Evolutionary conservation across 768 basidiomycete species (phyloP).

Genomic region (Hortiboletus campestris): DNA sequence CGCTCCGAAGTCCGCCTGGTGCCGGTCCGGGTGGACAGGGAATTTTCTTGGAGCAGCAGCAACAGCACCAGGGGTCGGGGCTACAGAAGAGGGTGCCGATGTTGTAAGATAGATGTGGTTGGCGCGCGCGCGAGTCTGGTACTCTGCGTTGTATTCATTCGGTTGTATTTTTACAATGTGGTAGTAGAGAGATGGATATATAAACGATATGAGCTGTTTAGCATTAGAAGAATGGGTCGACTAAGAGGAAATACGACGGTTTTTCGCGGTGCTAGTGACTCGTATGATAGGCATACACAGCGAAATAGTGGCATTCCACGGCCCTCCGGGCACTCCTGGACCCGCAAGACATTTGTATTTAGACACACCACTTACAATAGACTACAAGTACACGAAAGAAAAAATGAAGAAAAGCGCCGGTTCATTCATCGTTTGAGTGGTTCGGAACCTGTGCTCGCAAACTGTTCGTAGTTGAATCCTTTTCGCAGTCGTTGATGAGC

Average conservation of each 20-base stretch:
- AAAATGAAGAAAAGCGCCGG: too few relatives aligned
- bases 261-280: too few relatives aligned
- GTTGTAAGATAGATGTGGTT: constrained; percentile 11
- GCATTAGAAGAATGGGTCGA: background rate
- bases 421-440: too few relatives aligned
- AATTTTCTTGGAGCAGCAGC: constrained; percentile 41
- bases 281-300: too few relatives aligned
- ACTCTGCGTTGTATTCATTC: constrained; percentile 1
- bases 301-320: too few relatives aligned
- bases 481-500: too few relatives aligned
- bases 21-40: constrained; percentile 30
- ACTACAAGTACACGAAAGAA: too few relatives aligned
- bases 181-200: background rate
- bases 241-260: background rate
- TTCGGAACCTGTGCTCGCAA: too few relatives aligned
- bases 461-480: too few relatives aligned
- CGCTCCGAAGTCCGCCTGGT: constrained; percentile 28
- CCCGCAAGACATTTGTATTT: too few relatives aligned
- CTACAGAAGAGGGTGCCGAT: constrained; percentile 29
- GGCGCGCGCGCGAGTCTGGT: background rate
- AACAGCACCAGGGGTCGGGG: background rate
- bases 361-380: too few relatives aligned
- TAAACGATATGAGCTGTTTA: background rate
- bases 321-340: too few relatives aligned
- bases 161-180: background rate